phyloP scores from a whole-genome alignment of 2,329 filamentous ascomycete genomes.

The Phyllosticta citriasiana region DNA sequence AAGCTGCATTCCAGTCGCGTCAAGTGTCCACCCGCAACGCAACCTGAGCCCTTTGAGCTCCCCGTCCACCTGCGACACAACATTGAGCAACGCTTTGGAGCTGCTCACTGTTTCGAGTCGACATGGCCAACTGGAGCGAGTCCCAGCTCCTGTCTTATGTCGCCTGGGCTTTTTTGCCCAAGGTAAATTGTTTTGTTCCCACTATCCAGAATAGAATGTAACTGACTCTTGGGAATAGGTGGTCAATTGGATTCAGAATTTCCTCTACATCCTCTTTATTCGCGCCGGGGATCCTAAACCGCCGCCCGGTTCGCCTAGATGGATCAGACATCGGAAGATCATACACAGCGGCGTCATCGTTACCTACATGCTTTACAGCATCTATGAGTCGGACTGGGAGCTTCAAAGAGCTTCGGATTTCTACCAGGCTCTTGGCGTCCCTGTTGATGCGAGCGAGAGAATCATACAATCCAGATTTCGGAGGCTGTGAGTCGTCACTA shows the following conservation, averaged over 20 bases:
- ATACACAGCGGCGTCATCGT: slow-evolving; percentile 78
- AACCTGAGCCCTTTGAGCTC: no score
- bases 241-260: slow-evolving; percentile 61
- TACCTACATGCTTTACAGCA: slow-evolving; percentile 78
- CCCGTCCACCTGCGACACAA: no score
- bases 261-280: slow-evolving; percentile 82
- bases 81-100: no score
- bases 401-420: slow-evolving; percentile 63
- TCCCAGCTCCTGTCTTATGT: slow-evolving; percentile 41
- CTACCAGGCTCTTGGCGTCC: slow-evolving; percentile 67
- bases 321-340: slow-evolving; percentile 62
- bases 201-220: background rate
- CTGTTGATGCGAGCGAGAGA: slow-evolving; percentile 58
- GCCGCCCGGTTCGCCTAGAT: slow-evolving; percentile 56
- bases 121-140: background rate
- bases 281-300: slow-evolving; percentile 79
- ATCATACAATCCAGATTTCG: slow-evolving; percentile 79
- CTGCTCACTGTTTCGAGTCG: background rate
- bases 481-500: slow-evolving; percentile 40
- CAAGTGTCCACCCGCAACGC: no score
- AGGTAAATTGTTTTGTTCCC: slow-evolving; percentile 33
- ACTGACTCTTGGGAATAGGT: slow-evolving; percentile 43
- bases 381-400: slow-evolving; percentile 83
- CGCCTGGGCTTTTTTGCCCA: slow-evolving; percentile 54
- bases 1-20: no score